phyloP scores from a whole-genome alignment of 2,329 filamentous ascomycete species.

The Fusarium oxysporum region DNA sequence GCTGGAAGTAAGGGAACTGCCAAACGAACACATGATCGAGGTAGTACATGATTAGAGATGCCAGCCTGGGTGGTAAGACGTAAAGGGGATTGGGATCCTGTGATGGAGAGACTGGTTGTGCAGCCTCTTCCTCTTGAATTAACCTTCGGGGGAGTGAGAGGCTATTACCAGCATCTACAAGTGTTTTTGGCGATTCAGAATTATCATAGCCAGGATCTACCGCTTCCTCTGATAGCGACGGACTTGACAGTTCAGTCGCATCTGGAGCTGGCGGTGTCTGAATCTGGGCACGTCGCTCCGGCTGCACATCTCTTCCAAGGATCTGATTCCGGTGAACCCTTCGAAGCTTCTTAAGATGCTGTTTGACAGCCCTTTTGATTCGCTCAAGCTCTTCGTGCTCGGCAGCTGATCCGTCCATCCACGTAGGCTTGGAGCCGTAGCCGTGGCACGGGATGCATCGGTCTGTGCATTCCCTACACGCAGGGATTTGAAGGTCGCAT shows the following conservation, averaged over 20 bases:
- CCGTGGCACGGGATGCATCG: background rate
- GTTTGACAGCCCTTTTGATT: background rate
- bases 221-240: background rate
- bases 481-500: background rate
- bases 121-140: background rate
- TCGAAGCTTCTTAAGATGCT: background rate
- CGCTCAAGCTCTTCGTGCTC: background rate
- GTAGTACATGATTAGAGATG: background rate
- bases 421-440: background rate
- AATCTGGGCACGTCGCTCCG: accelerated
- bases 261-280: background rate
- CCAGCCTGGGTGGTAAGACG: background rate
- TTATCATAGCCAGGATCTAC: accelerated
- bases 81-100: background rate
- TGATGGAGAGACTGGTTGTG: background rate
- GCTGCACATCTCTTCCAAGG: too few relatives aligned
- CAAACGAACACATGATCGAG: background rate
- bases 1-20: background rate
- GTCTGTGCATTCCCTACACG: background rate
- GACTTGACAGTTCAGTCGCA: too few relatives aligned
- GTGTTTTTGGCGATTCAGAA: accelerated
- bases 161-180: accelerated
- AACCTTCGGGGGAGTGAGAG: too few relatives aligned
- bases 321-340: background rate
- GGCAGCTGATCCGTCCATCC: background rate